Evolutionary conservation across 2,329 filamentous ascomycete genomes (phyloP), one percentile per base, ranked within the genome.

Genomic region (Domatiomyces globalis): DNA sequence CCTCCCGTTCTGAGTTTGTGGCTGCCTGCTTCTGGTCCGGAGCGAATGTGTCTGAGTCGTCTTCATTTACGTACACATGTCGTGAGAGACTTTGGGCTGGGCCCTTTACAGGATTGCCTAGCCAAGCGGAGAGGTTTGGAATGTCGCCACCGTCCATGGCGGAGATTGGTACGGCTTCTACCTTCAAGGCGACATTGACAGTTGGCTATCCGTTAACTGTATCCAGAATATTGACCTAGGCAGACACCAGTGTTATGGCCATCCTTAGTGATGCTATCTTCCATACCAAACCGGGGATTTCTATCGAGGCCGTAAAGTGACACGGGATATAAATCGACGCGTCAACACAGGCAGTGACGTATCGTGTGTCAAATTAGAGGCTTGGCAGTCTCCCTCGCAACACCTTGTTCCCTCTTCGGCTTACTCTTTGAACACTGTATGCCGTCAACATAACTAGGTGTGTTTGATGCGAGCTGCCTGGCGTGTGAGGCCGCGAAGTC

Each of bases 81-180:
- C 8, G 43, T 15, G 19, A 1, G 29, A 12, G 43, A 12, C 39
- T n/a, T 44, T 52, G 49, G 10, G 19, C n/a, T n/a, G 46, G 7
- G 5, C 49, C 51, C 39, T 54, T 49, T 3, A 55, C 55, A 12
- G 57, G 54, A 25, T 57, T 59, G 15, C 54, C 56, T 20, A 57
- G 33, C 57, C 56, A 59, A 10, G 46, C 50, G 27, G 54, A 55
- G 2, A 60, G 45, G 46, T 57, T 51, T 19, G 54, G 43, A 10
- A 9, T 27, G 36, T 56, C 54, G 19, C 19, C 15, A 15, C 45
- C 51, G 43, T 56, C 43, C 25, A 33, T 53, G 29, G 17, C 43
- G 45, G 8, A 15, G 12, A 15, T 5, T 15, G 12, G 33, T 15
- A 15, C 5, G 10, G 9, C 5, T 15, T 15, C 33, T 39, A 5